phyloP scores from a whole-genome alignment of 1,139 yeast species.

The Scheffersomyces insectosa region DNA sequence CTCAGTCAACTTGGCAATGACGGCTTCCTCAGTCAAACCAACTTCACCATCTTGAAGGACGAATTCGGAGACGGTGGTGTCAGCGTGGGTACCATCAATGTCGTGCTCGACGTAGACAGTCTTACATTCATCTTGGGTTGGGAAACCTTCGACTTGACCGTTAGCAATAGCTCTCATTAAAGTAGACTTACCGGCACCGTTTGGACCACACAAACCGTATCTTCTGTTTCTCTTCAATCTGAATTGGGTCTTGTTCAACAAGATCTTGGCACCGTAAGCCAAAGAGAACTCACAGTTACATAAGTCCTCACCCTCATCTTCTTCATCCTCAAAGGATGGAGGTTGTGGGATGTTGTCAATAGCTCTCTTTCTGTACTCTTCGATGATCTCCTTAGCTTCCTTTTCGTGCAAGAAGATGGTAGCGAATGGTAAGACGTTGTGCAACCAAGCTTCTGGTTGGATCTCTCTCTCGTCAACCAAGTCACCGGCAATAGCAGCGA shows the following conservation, averaged over 20 bases:
- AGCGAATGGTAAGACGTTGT: constrained; percentile 87
- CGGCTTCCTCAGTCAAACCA: constrained; percentile 68
- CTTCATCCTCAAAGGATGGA: constrained; percentile 96
- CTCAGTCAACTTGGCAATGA: constrained; percentile 74
- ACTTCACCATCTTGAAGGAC: constrained; percentile 82
- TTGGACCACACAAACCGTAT: constrained; percentile 99
- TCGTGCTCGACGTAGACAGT: constrained; percentile 99
- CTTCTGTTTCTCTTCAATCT: constrained; percentile 99
- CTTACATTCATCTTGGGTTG: constrained; percentile 96
- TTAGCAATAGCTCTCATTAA: constrained; percentile 99
- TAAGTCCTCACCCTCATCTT: constrained; percentile 99
- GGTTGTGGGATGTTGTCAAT: constrained; percentile 97
- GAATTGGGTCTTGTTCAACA: constrained; percentile 98
- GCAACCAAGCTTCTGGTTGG: constrained; percentile 89
- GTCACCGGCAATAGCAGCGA: constrained; percentile 98
- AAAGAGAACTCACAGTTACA: constrained; percentile 99
- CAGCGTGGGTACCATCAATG: constrained; percentile 97
- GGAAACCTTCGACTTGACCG: constrained; percentile 99
- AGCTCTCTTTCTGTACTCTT: constrained; percentile 93
- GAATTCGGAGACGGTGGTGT: constrained; percentile 88
- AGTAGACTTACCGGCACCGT: constrained; percentile 99
- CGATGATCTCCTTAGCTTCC: constrained; percentile 87
- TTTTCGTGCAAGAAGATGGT: constrained; percentile 94
- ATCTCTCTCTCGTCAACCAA: constrained; percentile 97
- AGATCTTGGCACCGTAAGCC: constrained; percentile 99